Base-by-base conservation (phyloP, 805 yeast genomes). In the Ogataea pini region DNA sequence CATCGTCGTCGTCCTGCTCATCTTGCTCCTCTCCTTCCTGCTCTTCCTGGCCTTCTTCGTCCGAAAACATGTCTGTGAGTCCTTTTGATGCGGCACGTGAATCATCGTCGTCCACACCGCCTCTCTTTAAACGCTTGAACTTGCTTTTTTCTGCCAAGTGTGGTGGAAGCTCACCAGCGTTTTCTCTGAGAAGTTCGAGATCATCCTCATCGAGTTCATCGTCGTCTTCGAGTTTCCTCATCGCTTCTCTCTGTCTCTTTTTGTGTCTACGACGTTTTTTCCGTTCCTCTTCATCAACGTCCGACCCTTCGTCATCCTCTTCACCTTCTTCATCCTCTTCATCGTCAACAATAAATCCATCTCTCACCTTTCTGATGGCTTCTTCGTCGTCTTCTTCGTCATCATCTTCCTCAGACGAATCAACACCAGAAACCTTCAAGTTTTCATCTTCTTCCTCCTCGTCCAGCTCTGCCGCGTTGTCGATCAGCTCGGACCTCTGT, bases 121-220 rank as follows among this genome's bases (percentile, higher is more conserved):
- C 95, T 53, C 92, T 75, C 64, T 91, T 91, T 54, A 92, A 77
- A 43, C 99, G 83, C 67, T 91, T 92, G 69, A 89, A 82, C 57
- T 81, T 79, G 24, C 76, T 67, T 27, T 68, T 64, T 36, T 72
- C 68, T 27, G 66, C 57, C 8, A 67, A 47, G 28, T 63, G 65
- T 1, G 70, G 58, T 17, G 83, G 79, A 31, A 72, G 70, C n/a
- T 80, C 85, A 32, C 97, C 97, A 0, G 94, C 80, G 65, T 89
- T 91, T 69, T 91, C 98, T 79, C 90, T 78, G 48, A 94, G 75
- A 38, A 94, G 77, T 57, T 92, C 98, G 59, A 94, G 77, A 67
- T 94, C 99, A 69, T 94, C 99, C 67, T 92, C 97, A 62, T 94
- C 97, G 44, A 94, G 75, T 44, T 82, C 86, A 55, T 83, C 90